phyloP scores from a whole-genome alignment of 345 rosid genomes.

The Arabis hirsuta region DNA sequence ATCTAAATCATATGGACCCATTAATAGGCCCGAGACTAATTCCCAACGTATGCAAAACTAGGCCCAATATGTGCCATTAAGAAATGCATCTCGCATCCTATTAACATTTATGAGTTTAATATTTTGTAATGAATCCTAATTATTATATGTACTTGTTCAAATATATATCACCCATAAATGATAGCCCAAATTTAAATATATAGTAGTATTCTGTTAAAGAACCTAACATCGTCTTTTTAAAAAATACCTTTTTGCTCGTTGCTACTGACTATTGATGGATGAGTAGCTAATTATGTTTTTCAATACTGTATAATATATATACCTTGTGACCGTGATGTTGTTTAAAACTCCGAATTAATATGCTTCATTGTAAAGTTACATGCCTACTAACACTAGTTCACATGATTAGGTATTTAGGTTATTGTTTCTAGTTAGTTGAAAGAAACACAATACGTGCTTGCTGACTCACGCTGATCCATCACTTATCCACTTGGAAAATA shows the following conservation, averaged over 20 bases:
- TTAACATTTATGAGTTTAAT: background rate
- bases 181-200: background rate
- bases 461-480: slow-evolving; percentile 12
- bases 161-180: background rate
- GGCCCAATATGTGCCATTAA: background rate
- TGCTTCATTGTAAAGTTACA: background rate
- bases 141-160: background rate
- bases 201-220: background rate
- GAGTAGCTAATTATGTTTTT: background rate
- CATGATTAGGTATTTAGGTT: slow-evolving; percentile 30
- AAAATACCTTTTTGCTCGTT: background rate
- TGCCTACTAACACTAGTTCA: background rate
- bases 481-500: slow-evolving; percentile 3
- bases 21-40: background rate
- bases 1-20: background rate
- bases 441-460: slow-evolving; percentile 19
- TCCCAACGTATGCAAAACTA: background rate
- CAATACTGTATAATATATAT: background rate
- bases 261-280: background rate
- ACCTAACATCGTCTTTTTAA: background rate
- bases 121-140: too few relatives aligned
- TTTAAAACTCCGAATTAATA: background rate
- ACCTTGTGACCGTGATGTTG: background rate
- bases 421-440: slow-evolving; percentile 24
- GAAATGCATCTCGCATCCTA: background rate